These are phyloP conservation scores for Podila clonocystis DNA, from an alignment of 192 early-diverging fungal species.

Conservation along the genomic window DNA sequence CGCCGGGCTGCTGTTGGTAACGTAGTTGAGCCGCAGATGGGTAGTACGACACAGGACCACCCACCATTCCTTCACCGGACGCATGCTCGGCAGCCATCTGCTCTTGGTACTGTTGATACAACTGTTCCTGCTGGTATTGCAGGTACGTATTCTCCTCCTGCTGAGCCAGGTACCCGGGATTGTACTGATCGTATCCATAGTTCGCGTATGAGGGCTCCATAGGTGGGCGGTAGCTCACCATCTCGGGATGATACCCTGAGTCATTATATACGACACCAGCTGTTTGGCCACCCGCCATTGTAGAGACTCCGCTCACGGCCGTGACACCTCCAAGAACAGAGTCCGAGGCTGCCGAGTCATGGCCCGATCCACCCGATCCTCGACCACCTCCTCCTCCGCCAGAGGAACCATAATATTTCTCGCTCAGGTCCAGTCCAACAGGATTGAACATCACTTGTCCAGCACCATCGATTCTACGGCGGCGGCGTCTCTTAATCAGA, in stretches of 20 bases:
- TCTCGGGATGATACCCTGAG: background rate
- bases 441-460: constrained; percentile 30
- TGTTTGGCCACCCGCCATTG: background rate
- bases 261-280: background rate
- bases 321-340: background rate
- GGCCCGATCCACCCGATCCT: background rate
- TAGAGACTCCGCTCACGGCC: background rate
- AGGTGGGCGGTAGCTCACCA: background rate
- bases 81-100: background rate
- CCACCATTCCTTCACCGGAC: background rate
- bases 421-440: constrained; percentile 16
- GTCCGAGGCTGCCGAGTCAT: background rate
- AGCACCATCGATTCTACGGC: background rate
- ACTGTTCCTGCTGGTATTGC: constrained; percentile 12
- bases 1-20: constrained; percentile 12
- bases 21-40: background rate
- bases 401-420: constrained; percentile 2
- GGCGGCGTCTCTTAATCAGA: constrained; percentile 11
- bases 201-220: constrained; percentile 1
- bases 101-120: constrained; percentile 1
- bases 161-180: background rate
- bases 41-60: background rate
- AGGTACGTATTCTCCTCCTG: constrained; percentile 2
- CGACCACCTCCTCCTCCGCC: background rate
- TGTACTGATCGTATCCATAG: background rate